These are phyloP conservation scores for Trichoderma hamatum DNA, from an alignment of 2,329 filamentous ascomycete species.

Conservation along the genomic window DNA sequence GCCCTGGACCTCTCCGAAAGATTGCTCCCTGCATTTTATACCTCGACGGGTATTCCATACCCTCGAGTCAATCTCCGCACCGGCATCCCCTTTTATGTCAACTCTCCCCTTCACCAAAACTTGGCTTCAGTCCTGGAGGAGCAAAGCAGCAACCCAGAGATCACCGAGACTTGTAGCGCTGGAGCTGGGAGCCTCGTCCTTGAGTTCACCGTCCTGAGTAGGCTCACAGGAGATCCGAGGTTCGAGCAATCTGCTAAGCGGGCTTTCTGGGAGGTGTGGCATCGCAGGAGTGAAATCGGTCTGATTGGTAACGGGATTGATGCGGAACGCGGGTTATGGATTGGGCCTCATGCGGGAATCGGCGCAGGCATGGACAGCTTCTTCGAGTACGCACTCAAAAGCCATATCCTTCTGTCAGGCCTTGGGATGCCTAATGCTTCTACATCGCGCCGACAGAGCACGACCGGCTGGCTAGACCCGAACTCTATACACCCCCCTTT, in stretches of 20 bases:
- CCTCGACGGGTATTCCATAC: conserved; percentile 88
- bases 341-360: conserved; percentile 86
- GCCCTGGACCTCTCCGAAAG: conserved; percentile 83
- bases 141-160: conserved; percentile 60
- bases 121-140: conserved; percentile 28
- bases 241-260: conserved; percentile 89
- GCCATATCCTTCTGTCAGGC: conserved; percentile 85
- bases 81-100: conserved; percentile 89
- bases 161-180: conserved; percentile 95
- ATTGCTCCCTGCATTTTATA: conserved; percentile 89
- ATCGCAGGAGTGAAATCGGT: conserved; percentile 78
- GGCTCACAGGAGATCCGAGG: conserved; percentile 81
- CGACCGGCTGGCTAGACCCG: conserved; percentile 60
- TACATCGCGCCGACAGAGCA: conserved; percentile 46
- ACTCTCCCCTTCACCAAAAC: conserved; percentile 74
- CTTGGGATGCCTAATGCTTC: conserved; percentile 59
- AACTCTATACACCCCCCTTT: conserved; percentile 65
- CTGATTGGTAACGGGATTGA: conserved; percentile 91
- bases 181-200: conserved; percentile 94
- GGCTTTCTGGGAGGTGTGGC: conserved; percentile 98
- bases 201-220: conserved; percentile 88
- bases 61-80: conserved; percentile 89
- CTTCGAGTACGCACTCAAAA: conserved; percentile 97
- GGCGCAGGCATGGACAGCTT: conserved; percentile 97
- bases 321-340: conserved; percentile 87